Conservation (phyloP, 495 filamentous ascomycete genomes). For the Neurospora sp. region DNA sequence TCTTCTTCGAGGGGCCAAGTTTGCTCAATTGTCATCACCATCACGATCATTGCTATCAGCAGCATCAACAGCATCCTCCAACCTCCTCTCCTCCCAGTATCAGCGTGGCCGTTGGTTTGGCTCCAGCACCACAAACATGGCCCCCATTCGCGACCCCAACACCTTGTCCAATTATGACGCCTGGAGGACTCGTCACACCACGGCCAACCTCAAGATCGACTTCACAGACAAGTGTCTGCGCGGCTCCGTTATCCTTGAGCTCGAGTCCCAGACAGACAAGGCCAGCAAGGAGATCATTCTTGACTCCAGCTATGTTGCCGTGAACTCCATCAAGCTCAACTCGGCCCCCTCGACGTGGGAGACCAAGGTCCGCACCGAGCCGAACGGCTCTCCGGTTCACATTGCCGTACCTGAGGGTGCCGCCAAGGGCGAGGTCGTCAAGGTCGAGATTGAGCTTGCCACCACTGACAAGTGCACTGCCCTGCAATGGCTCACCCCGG, state of each 20-base stretch:
- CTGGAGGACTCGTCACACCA: conserved; percentile 72
- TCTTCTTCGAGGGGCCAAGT: conserved; percentile 13
- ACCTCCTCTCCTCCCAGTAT: neutral
- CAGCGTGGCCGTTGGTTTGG: conserved; percentile 19
- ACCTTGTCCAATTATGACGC: conserved; percentile 85
- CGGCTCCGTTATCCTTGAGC: conserved; percentile 63
- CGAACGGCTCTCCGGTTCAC: conserved; percentile 70
- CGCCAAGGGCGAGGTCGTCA: conserved; percentile 49
- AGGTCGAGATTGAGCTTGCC: conserved; percentile 46
- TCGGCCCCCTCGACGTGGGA: conserved; percentile 49
- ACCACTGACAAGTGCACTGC: conserved; percentile 86
- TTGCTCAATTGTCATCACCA: conserved; percentile 15
- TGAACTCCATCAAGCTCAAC: conserved; percentile 57
- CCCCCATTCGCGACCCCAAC: conserved; percentile 68
- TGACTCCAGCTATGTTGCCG: conserved; percentile 72
- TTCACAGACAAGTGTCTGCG: conserved; percentile 65
- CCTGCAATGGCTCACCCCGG: conserved; percentile 83
- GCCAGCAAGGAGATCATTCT: conserved; percentile 67
- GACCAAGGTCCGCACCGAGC: conserved; percentile 55
- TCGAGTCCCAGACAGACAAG: conserved; percentile 61
- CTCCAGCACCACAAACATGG: conserved; percentile 34
- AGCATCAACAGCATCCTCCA: conserved; percentile 6
- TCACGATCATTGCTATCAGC: conserved; percentile 1
- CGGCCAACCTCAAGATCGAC: conserved; percentile 66
- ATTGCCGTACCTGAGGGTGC: conserved; percentile 57